phyloP scores from a whole-genome alignment of 1,284 basidiomycete species.

The Malassezia cuniculi region DNA sequence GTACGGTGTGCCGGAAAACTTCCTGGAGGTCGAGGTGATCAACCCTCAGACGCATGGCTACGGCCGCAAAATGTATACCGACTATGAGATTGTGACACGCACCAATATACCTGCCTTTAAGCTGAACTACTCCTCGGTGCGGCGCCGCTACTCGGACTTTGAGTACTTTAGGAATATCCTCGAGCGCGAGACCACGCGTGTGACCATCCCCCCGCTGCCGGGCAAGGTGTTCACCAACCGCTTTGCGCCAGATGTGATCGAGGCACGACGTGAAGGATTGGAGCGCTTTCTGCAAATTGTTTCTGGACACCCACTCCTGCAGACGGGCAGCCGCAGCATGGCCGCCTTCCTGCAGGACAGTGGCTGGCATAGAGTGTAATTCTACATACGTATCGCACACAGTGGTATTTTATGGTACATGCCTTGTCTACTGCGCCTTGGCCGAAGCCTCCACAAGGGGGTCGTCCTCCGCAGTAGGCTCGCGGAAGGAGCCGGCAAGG shows the following conservation, averaged over 20 bases:
- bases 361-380: not conserved
- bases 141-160: constrained; percentile 92
- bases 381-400: not conserved
- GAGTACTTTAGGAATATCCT: constrained; percentile 97
- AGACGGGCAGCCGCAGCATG: constrained; percentile 95
- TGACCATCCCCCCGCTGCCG: constrained; percentile 90
- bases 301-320: constrained; percentile 86
- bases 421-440: too few relatives aligned
- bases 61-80: constrained; percentile 87
- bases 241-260: constrained; percentile 95
- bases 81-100: constrained; percentile 96
- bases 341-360: constrained; percentile 77
- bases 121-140: constrained; percentile 80
- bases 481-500: constrained; percentile 68
- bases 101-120: constrained; percentile 99
- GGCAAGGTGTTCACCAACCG: constrained; percentile 62
- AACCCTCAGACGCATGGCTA: constrained; percentile 82
- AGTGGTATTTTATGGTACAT: too few relatives aligned
- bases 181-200: constrained; percentile 86
- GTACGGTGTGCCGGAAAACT: constrained; percentile 79
- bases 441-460: constrained; percentile 66
- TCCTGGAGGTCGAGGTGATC: constrained; percentile 91
- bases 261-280: constrained; percentile 75
- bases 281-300: constrained; percentile 92
- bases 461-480: constrained; percentile 69